Evolutionary conservation across 2,329 filamentous ascomycete species (phyloP).

Genomic region (Phaeosphaeriaceae sp.): DNA sequence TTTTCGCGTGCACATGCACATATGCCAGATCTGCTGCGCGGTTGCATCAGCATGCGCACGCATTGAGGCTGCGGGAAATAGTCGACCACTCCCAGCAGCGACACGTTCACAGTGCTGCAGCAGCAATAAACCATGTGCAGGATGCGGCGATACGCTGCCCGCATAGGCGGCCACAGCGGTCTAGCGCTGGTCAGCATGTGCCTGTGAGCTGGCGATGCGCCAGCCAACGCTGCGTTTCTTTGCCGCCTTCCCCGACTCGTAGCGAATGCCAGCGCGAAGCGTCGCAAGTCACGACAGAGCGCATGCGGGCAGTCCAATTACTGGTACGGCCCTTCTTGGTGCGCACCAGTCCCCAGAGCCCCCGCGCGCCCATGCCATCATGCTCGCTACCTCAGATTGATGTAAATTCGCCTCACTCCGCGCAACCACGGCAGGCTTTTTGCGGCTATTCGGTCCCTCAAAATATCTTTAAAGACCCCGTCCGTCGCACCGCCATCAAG

Average conservation of each 20-base stretch:
- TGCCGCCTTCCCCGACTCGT: constrained; percentile 34
- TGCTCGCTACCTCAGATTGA: constrained; percentile 21
- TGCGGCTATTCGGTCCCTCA: constrained; percentile 4
- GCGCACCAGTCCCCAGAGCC: constrained; percentile 19
- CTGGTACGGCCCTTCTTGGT: constrained; percentile 23
- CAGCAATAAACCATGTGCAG: constrained; percentile 11
- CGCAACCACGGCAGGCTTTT: constrained; percentile 7
- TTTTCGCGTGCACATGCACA: constrained; percentile 27
- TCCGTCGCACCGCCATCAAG: constrained; percentile 12
- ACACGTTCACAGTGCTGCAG: constrained; percentile 43
- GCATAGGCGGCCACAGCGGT: constrained; percentile 37
- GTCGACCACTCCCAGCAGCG: constrained; percentile 36
- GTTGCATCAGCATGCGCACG: constrained; percentile 36
- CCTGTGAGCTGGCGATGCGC: constrained; percentile 45
- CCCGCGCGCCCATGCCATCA: constrained; percentile 29
- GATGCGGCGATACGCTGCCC: constrained; percentile 43
- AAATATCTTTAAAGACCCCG: constrained; percentile 12
- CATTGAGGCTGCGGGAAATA: constrained; percentile 18
- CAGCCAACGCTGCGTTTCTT: constrained; percentile 23
- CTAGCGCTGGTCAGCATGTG: constrained; percentile 22
- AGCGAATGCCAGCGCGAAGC: constrained; percentile 38
- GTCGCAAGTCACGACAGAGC: constrained; percentile 38
- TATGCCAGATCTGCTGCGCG: constrained; percentile 24
- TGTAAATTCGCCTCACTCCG: constrained; percentile 37
- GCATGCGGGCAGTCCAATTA: constrained; percentile 32